Percentiles rank a stretch among this genome's conserved stretches.
phyloP scores from a whole-genome alignment of 257 asterid species.

The Gynochthodes officinalis region DNA sequence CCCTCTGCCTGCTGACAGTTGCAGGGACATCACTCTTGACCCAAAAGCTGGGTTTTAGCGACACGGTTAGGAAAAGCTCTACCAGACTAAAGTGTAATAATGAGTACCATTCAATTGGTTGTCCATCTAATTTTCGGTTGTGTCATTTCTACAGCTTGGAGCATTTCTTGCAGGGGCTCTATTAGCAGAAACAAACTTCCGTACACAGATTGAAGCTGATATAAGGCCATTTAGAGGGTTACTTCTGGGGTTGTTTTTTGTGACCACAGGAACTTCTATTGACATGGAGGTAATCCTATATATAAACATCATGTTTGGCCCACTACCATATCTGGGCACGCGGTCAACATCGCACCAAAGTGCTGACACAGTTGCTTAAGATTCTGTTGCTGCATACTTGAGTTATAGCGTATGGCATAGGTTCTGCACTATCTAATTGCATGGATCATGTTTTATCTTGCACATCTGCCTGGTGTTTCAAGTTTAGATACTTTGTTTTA shows the following conservation, averaged over 20 bases:
- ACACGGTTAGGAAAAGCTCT: slow-evolving; percentile 66
- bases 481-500: background rate
- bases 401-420: background rate
- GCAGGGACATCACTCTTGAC: slow-evolving; percentile 96
- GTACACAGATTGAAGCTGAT: slow-evolving; percentile 99
- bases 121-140: slow-evolving; percentile 19
- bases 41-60: slow-evolving; percentile 95
- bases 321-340: background rate
- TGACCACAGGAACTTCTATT: slow-evolving; percentile 95
- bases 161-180: slow-evolving; percentile 97
- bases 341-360: background rate
- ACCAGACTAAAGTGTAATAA: slow-evolving; percentile 13
- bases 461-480: background rate
- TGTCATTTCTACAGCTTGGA: slow-evolving; percentile 66
- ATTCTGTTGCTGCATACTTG: background rate
- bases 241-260: slow-evolving; percentile 94
- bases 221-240: slow-evolving; percentile 98
- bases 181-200: slow-evolving; percentile 93
- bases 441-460: background rate
- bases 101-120: slow-evolving; percentile 11
- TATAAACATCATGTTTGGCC: background rate
- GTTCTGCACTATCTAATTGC: background rate
- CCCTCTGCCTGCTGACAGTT: slow-evolving; percentile 93
- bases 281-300: slow-evolving; percentile 71
- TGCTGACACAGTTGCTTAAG: background rate